These are phyloP conservation scores for Lasiodiplodia citricola DNA, from an alignment of 2,329 filamentous ascomycete species.

Conservation along the genomic window DNA sequence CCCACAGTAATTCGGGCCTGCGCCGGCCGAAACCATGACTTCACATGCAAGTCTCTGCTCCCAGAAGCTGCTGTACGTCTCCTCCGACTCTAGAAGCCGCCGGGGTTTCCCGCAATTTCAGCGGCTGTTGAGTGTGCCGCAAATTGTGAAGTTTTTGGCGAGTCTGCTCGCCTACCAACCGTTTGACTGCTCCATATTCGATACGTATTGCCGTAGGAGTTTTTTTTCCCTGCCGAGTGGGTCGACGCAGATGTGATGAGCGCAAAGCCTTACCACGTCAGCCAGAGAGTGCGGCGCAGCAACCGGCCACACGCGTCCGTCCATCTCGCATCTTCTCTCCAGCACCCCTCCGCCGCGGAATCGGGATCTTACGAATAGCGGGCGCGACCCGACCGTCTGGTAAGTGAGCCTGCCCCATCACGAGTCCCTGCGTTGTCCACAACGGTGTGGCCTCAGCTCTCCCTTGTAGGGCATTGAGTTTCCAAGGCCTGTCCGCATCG, in stretches of 20 bases:
- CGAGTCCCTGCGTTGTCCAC: slow-evolving; percentile 13
- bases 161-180: background rate
- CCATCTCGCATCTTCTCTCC: slow-evolving; percentile 15
- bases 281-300: slow-evolving; percentile 18
- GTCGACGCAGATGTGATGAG: background rate
- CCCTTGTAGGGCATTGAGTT: slow-evolving; percentile 10
- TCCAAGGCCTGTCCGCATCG: background rate
- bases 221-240: background rate
- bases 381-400: slow-evolving; percentile 8
- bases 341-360: slow-evolving; percentile 22
- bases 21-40: background rate
- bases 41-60: background rate
- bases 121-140: background rate
- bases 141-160: background rate
- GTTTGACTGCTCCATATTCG: background rate
- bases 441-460: slow-evolving; percentile 5
- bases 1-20: background rate
- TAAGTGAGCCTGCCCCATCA: slow-evolving; percentile 15
- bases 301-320: background rate
- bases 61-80: background rate
- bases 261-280: slow-evolving; percentile 16
- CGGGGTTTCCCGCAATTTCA: background rate
- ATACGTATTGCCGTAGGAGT: background rate
- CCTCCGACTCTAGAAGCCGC: background rate
- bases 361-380: slow-evolving; percentile 18